Evolutionary conservation across 176 grass and related monocot species (phyloP).

Genomic region (Triticum timopheevii): DNA sequence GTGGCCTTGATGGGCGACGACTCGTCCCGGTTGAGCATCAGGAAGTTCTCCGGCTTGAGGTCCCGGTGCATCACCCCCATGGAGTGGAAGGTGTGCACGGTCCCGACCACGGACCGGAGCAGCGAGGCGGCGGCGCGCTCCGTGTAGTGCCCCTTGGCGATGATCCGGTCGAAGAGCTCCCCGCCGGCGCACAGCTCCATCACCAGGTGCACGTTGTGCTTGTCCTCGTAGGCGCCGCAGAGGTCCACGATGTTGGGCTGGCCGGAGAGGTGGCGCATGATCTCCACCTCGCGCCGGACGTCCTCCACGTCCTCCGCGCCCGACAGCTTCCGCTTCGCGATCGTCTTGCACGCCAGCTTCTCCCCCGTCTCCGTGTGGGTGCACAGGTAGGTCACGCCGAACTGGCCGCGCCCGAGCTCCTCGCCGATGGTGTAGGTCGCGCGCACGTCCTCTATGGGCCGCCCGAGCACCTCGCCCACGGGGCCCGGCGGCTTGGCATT

Average conservation of each 20-base stretch:
- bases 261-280: constrained; percentile 79
- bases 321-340: constrained; percentile 70
- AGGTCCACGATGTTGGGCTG: constrained; percentile 68
- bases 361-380: constrained; percentile 62
- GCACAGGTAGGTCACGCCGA: constrained; percentile 89
- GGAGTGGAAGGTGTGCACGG: constrained; percentile 65
- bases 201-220: constrained; percentile 71
- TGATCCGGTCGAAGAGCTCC: constrained; percentile 91
- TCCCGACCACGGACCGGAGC: constrained; percentile 51
- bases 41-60: constrained; percentile 87
- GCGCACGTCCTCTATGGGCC: constrained; percentile 73
- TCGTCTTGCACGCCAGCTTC: constrained; percentile 80
- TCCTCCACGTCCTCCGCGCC: constrained; percentile 66
- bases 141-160: constrained; percentile 69
- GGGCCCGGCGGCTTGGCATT: constrained; percentile 27
- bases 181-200: constrained; percentile 93
- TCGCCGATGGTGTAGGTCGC: constrained; percentile 55
- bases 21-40: constrained; percentile 58
- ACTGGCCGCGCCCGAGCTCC: constrained; percentile 88
- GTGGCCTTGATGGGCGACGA: constrained; percentile 72
- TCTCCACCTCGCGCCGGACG: constrained; percentile 71
- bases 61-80: constrained; percentile 90
- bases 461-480: constrained; percentile 58
- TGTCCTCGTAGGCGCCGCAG: constrained; percentile 75
- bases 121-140: constrained; percentile 65